A percentile compares a stretch with the other conserved stretches of the same genome.
These are phyloP conservation scores for Sugiyamaella pinicola DNA, from an alignment of 1,139 yeast species.

Conservation along the genomic window DNA sequence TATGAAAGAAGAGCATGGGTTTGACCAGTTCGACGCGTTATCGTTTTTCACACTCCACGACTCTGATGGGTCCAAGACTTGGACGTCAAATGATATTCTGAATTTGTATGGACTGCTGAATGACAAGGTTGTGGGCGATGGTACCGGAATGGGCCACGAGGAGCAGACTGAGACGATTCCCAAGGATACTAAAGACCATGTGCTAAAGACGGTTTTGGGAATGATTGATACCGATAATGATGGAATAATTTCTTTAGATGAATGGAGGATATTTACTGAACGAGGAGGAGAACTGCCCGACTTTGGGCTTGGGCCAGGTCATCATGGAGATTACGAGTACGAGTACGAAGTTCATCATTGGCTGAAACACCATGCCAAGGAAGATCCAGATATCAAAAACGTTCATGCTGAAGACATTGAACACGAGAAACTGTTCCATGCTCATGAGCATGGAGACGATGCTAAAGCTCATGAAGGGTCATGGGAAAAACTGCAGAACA, in stretches of 20 bases:
- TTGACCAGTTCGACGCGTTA: constrained; percentile 71
- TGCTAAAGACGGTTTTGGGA: constrained; percentile 55
- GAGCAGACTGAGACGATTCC: constrained; percentile 62
- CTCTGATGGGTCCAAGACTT: constrained; percentile 49
- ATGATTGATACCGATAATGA: constrained; percentile 70
- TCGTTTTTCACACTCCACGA: constrained; percentile 86
- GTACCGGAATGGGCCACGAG: constrained; percentile 86
- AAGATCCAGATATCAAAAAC: constrained; percentile 77
- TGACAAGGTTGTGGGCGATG: constrained; percentile 77
- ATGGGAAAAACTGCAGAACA: constrained; percentile 42
- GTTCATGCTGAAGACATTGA: constrained; percentile 89
- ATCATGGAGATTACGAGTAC: constrained; percentile 89
- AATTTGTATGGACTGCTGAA: constrained; percentile 78
- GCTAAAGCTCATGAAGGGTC: constrained; percentile 45
- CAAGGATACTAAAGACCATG: constrained; percentile 56
- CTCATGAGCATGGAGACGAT: constrained; percentile 73
- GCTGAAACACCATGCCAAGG: constrained; percentile 77
- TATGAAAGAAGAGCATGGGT: constrained; percentile 83
- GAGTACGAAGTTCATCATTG: constrained; percentile 96
- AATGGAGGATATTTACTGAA: constrained; percentile 65
- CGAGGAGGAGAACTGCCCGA: constrained; percentile 82
- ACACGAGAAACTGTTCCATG: constrained; percentile 86
- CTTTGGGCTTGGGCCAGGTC: constrained; percentile 95
- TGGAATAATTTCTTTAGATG: constrained; percentile 63
- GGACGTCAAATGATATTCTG: constrained; percentile 62